Percentiles rank a stretch among this genome's conserved stretches.
Conservation (phyloP, 495 filamentous ascomycete genomes). For the Pyrenopolyporus hunteri region DNA sequence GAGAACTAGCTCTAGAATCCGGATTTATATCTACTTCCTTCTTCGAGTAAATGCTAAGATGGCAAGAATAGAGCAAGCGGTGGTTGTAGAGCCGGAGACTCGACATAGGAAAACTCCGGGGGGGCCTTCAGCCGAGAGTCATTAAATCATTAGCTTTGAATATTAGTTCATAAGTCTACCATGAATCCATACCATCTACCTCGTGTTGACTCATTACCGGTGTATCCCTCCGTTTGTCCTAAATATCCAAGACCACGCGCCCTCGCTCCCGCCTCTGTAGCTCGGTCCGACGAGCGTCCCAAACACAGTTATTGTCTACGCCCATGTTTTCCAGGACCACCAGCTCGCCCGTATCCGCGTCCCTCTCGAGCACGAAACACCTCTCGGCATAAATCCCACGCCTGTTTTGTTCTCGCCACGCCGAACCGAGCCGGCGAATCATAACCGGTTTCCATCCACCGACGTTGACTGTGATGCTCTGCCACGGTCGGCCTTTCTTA, state of each 20-base stretch:
- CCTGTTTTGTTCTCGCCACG: constrained; percentile 28
- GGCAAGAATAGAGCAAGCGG: no score
- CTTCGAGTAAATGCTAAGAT: no score
- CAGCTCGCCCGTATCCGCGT: constrained; percentile 1
- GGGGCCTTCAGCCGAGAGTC: no score
- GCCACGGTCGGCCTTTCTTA: constrained; percentile 26
- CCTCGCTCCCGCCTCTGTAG: not conserved
- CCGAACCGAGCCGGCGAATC: constrained; percentile 35
- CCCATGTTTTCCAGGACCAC: constrained; percentile 19
- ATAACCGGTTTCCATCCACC: constrained; percentile 42
- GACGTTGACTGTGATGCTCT: constrained; percentile 36
- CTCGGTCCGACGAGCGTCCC: not conserved
- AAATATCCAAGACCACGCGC: not conserved
- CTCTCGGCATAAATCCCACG: constrained; percentile 40
- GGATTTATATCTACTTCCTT: no score
- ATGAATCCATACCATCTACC: no score
- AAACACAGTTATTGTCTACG: constrained; percentile 2
- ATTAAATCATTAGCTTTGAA: no score
- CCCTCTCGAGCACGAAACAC: constrained; percentile 34
- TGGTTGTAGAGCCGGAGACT: no score
- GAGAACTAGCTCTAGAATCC: no score
- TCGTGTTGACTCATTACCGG: no score
- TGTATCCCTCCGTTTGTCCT: no score
- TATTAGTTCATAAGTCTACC: no score
- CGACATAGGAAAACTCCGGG: no score